Evolutionary conservation across 805 yeast genomes (phyloP), one percentile per base, ranked within the genome.

Genomic region (Vanderwaltozyma tropicalis): DNA sequence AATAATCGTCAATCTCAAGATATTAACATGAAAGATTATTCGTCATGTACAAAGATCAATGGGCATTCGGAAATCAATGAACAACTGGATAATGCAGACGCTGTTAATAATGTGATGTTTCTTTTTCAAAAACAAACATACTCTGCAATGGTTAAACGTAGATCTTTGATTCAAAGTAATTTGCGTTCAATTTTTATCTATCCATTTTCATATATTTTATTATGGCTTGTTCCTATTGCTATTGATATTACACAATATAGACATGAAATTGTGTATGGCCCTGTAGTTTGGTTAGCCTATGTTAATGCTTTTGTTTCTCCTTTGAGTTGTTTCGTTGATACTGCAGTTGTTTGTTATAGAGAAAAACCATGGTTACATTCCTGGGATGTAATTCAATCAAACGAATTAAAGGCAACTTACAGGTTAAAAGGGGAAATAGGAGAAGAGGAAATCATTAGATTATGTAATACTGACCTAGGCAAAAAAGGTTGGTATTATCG

Each of bases 141-240:
- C 56, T 69, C 65, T 27, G 69, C 69, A 41, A 77, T 85, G 55
- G 71, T 79, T 41, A 62, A 69, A 28, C 66, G 92, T 15, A 77
- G 86, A 46, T 60, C 69, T 21, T 70, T 72, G 43, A 82, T 87
- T 35, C 76, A 80, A 53, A 76, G 77, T 40, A 95, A 87, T 61
- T 76, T 84, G 71, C 77, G 77, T 49, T 69, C 80, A 24, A 79
- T 87, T 34, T 85, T 87, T 58, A 68, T 87, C 32, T 87, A 87
- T 54, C 96, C 96, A 3, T 62, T 80, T 30, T 80, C 94, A 2
- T 87, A 85, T 57, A 67, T 85, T 41, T 66, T 81, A 20, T 59
- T 86, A 33, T 87, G 96, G 96, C 52, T 80, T 16, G 78, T 82
- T 45, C 96, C 96, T 2, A 72, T 84, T 42, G 70, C 79, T 5